Evolutionary conservation across 2,329 filamentous ascomycete species (phyloP).

Genomic region (Gremmenia infestans): DNA sequence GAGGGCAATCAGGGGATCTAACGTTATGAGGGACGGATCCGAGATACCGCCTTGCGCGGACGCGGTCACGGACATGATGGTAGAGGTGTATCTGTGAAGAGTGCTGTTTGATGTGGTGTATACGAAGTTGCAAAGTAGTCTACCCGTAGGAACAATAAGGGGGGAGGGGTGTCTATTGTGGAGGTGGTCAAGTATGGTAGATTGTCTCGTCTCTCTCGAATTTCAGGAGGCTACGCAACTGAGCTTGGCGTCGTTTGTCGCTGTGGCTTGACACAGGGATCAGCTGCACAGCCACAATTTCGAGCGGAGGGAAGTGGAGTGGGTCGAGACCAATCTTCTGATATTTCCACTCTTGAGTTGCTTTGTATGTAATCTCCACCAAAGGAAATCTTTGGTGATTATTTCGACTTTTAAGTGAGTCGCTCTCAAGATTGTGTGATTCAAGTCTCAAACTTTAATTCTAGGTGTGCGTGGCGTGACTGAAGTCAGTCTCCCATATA

Average conservation of each 20-base stretch:
- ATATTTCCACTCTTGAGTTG: not conserved
- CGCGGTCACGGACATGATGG: slow-evolving; percentile 28
- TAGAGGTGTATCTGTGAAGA: slow-evolving; percentile 3
- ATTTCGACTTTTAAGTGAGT: not conserved
- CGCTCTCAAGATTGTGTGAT: not conserved
- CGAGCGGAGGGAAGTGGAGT: not conserved
- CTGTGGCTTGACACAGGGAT: slow-evolving; percentile 1
- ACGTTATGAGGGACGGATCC: slow-evolving; percentile 64
- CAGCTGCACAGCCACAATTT: slow-evolving; percentile 10
- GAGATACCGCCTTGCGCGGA: slow-evolving; percentile 52
- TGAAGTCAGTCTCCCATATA: not conserved
- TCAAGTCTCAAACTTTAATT: slow-evolving; percentile 1
- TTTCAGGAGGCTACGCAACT: slow-evolving; percentile 16
- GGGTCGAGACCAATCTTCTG: not conserved
- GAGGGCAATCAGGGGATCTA: slow-evolving; percentile 28
- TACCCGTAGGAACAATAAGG: not conserved
- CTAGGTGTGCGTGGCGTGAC: slow-evolving; percentile 4
- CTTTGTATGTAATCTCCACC: not conserved
- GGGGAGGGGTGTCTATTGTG: not conserved
- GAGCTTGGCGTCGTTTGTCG: not conserved
- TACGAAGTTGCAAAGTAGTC: slow-evolving; percentile 3
- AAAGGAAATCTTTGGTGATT: too few relatives aligned
- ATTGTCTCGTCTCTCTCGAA: slow-evolving; percentile 8
- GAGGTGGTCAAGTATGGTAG: slow-evolving; percentile 2
- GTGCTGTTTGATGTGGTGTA: slow-evolving; percentile 1